Evolutionary conservation across 2,329 filamentous ascomycete genomes (phyloP), one percentile per base, ranked within the genome.

Genomic region (Penicillium sclerotigenum): DNA sequence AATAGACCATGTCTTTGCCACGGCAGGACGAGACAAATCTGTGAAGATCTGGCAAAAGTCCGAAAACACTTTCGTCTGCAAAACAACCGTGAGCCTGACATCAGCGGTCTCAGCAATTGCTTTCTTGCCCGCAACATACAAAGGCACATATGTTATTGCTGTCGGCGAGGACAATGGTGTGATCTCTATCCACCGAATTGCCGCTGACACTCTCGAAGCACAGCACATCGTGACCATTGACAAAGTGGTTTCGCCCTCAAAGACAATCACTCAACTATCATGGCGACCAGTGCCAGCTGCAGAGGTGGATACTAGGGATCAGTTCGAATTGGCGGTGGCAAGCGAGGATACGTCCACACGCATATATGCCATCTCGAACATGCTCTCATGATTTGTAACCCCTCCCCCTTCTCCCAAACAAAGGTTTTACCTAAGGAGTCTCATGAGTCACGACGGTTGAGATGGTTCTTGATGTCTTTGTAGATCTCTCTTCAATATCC

Each of bases 1-100:
- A 7, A 68, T 68, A 8, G 68, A 71, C 9, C 64, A 73, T 5
- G 72, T 81, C 28, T 99, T 99, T 73, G 88, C 89, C 13, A 99
- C 94, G 0, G 93, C 92, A 1, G 91, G 92, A 3, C 82, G 94
- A 65, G 94, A 99, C 73, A 97, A 95, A 76, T 82, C 81, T 26
- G 86, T 96, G 36, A 89, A 89, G 68, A 68, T 92, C 41, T 93
- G 90, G 90, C 71, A 72, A 47, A 65, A 67, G 58, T 61, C 67
- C 14, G 74, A 71, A 38, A 34, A 73, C 59, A 66, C 58, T 18
- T 85, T 88, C 59, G 68, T 73, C 11, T 83, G 84, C 58, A 80
- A 79, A 7, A 71, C 79, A 3, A 80, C 80, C 1, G 76, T 89
- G 22, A 67, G 81, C 0, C 77, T 83, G 46, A 80, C 81, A 18